These are phyloP conservation scores for Barnettozyma vustinii DNA, from an alignment of 805 yeast species.

Conservation along the genomic window DNA sequence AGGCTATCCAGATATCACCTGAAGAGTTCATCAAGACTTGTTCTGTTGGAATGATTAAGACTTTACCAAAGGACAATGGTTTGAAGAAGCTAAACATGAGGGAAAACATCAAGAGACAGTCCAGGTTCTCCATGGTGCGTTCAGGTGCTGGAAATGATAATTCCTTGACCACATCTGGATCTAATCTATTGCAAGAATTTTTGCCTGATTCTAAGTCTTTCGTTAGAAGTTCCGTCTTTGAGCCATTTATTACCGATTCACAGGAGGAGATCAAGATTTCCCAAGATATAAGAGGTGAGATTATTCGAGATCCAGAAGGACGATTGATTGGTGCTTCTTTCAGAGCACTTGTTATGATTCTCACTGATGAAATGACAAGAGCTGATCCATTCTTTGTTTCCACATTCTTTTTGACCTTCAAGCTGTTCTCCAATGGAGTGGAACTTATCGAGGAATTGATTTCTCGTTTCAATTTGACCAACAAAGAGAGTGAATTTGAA, in stretches of 20 bases:
- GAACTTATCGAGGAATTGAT: conserved; percentile 67
- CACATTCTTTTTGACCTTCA: conserved; percentile 71
- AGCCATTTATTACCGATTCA: conserved; percentile 29
- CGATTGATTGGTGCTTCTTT: conserved; percentile 65
- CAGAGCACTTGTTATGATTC: conserved; percentile 55
- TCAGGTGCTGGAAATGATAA: conserved; percentile 22
- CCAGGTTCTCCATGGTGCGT: conserved; percentile 32
- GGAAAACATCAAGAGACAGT: conserved; percentile 24
- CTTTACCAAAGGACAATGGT: conserved; percentile 26
- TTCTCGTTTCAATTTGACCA: conserved; percentile 52
- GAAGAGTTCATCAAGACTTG: conserved; percentile 56
- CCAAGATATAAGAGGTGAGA: conserved; percentile 34
- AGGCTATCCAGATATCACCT: conserved; percentile 50
- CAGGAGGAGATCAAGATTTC: conserved; percentile 14
- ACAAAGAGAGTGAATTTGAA: conserved; percentile 29
- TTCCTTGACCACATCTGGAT: conserved; percentile 24
- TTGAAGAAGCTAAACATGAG: conserved; percentile 17
- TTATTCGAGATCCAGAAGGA: conserved; percentile 46
- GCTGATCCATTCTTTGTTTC: conserved; percentile 67
- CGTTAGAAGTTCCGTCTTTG: conserved; percentile 32
- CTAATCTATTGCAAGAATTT: conserved; percentile 30
- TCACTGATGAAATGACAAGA: conserved; percentile 59
- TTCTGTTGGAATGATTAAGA: conserved; percentile 52
- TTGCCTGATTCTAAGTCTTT: conserved; percentile 32
- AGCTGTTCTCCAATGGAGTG: conserved; percentile 61